A percentile compares a stretch with the other conserved stretches of the same genome.
These are phyloP conservation scores for Pleurotus salmoneostramineus DNA, from an alignment of 768 basidiomycete species.

Conservation along the genomic window DNA sequence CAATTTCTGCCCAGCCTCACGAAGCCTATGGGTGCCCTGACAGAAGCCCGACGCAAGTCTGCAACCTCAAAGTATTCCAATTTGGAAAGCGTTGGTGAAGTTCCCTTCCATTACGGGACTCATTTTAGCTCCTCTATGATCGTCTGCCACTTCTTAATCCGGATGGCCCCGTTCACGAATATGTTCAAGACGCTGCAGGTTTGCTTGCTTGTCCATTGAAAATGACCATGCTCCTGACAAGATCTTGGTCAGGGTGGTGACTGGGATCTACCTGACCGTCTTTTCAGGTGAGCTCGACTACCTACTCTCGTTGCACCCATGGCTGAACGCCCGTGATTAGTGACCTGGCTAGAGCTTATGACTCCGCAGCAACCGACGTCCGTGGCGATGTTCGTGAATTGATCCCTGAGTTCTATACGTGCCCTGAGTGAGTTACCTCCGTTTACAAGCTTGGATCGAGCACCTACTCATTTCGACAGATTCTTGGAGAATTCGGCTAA, in stretches of 20 bases:
- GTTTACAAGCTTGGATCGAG: not conserved
- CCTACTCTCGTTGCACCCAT: not conserved
- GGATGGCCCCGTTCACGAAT: conserved; percentile 85
- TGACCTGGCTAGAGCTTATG: conserved; percentile 76
- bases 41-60: conserved; percentile 66
- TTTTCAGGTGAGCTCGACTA: conserved; percentile 55
- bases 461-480: conserved; percentile 30
- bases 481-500: conserved; percentile 80
- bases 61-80: conserved; percentile 74
- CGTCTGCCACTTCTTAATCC: conserved; percentile 90
- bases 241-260: conserved; percentile 57
- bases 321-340: conserved; percentile 26
- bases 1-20: conserved; percentile 48
- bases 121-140: conserved; percentile 98
- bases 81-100: conserved; percentile 75
- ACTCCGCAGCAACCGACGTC: conserved; percentile 80
- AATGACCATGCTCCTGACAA: not conserved
- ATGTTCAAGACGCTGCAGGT: conserved; percentile 90
- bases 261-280: conserved; percentile 88
- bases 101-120: conserved; percentile 90
- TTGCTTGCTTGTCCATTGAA: not conserved
- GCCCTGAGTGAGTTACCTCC: conserved; percentile 59
- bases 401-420: conserved; percentile 86
- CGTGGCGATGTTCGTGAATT: conserved; percentile 92
- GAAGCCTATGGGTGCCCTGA: conserved; percentile 89